Base-by-base conservation (phyloP, 1,284 basidiomycete genomes). In the Moesziomyces sp. region DNA sequence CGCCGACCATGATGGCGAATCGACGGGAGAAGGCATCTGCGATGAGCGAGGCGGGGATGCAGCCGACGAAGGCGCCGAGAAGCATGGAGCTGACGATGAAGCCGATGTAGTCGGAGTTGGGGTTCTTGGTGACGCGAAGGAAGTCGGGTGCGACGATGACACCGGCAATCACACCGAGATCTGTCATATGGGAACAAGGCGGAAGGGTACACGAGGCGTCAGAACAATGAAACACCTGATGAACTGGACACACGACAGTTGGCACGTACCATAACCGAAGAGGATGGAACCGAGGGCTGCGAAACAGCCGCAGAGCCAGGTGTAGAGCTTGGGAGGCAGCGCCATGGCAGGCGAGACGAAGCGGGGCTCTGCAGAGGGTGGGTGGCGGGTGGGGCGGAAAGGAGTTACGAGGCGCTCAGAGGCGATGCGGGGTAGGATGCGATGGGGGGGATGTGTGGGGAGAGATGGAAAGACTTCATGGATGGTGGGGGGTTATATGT, bases 301-400 rank as follows among this genome's bases (percentile, higher is more conserved):
- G 68, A 90, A 90, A 57, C 89, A 85, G 26, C 88, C 89, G 75
- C 89, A 89, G 7, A 89, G 63, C 64, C 57, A 60, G 30, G 64
- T 67, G 53, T 67, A 67, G 30, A 60, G 57, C 58, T 85, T 85
- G 7, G 85, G 85, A n/a, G 85, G 73, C 43, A 85, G 66, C 14
- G 68, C 59, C 82, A 83, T 84, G 6, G 34, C 58, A 67, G 26
- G 34, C 16, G 16, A 18, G 26, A 24, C 16, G 16, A 13, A 19
- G n/a, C n/a, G n/a, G n/a, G 13, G 6, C 21, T 10, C 40, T 6
- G 28, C 13, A 40, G 21, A 18, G 35, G 11, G 34, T 47, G 26
- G 26, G 28, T 19, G 50, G 49, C 16, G 40, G 26, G 24, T 57
- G 21, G 9, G 28, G 38, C 1, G 26, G 54, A 16, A 4, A 9